phyloP scores from a whole-genome alignment of 768 basidiomycete genomes.

The Calocybe gangraenosa region DNA sequence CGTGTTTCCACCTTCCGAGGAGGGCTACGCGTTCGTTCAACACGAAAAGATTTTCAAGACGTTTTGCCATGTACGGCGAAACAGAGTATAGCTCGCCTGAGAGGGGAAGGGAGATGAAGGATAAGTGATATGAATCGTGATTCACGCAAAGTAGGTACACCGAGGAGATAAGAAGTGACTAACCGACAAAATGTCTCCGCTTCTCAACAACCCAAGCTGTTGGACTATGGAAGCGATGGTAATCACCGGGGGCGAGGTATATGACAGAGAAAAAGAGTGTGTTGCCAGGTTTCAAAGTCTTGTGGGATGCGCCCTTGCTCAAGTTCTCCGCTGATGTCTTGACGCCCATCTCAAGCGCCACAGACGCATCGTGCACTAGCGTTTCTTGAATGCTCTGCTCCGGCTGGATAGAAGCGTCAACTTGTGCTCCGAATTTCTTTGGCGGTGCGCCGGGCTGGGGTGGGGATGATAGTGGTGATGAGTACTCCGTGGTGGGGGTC shows the following conservation, averaged over 20 bases:
- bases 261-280: constrained; percentile 91
- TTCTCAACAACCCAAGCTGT: constrained; percentile 89
- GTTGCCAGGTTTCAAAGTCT: constrained; percentile 67
- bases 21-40: constrained; percentile 98
- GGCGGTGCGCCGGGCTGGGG: constrained; percentile 26
- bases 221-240: constrained; percentile 93
- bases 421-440: constrained; percentile 60
- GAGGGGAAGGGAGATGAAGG: too few relatives aligned
- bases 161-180: constrained; percentile 18
- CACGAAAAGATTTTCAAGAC: constrained; percentile 89
- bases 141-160: too few relatives aligned
- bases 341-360: constrained; percentile 70
- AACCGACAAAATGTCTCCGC: constrained; percentile 89
- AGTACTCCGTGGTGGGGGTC: constrained; percentile 24
- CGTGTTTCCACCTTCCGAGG: constrained; percentile 90
- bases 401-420: constrained; percentile 70
- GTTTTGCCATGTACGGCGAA: constrained; percentile 91
- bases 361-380: constrained; percentile 62
- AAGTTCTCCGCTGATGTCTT: constrained; percentile 27
- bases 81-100: constrained; percentile 95
- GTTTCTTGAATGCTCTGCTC: constrained; percentile 49
- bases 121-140: too few relatives aligned
- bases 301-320: constrained; percentile 33
- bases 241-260: constrained; percentile 97
- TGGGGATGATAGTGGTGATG: constrained; percentile 1